Evolutionary conservation across 2,329 filamentous ascomycete genomes (phyloP).

Genomic region (Fusarium incarnatum): DNA sequence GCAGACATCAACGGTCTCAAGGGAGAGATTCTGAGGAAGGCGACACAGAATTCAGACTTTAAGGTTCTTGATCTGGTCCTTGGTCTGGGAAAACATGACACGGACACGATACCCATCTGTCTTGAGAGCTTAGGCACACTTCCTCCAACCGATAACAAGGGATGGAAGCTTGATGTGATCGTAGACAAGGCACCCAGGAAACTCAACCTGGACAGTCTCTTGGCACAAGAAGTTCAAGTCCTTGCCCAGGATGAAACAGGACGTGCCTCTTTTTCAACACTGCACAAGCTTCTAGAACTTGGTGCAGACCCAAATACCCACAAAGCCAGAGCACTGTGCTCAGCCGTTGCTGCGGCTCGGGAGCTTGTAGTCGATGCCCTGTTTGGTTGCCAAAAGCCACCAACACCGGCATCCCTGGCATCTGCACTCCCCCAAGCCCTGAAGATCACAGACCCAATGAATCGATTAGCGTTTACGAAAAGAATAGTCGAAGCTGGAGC

Average conservation of each 20-base stretch:
- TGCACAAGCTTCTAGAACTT: conserved; percentile 61
- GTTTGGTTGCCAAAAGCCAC: conserved; percentile 53
- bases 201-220: conserved; percentile 57
- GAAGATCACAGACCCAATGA: conserved; percentile 62
- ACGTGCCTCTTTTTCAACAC: conserved; percentile 56
- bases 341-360: conserved; percentile 61
- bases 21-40: conserved; percentile 57
- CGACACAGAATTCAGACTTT: conserved; percentile 58
- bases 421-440: conserved; percentile 65
- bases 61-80: conserved; percentile 62
- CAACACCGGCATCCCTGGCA: conserved; percentile 58
- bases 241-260: conserved; percentile 54
- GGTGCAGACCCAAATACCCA: conserved; percentile 67
- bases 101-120: conserved; percentile 57
- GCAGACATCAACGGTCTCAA: conserved; percentile 64
- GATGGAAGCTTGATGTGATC: conserved; percentile 62
- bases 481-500: conserved; percentile 63
- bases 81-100: conserved; percentile 58
- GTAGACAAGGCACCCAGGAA: conserved; percentile 58
- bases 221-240: conserved; percentile 64
- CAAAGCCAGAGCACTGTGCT: conserved; percentile 63
- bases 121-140: conserved; percentile 58
- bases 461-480: conserved; percentile 63
- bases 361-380: conserved; percentile 62
- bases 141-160: conserved; percentile 59